phyloP scores from a whole-genome alignment of 1,284 basidiomycete genomes.

The Rhodotorula sp. region DNA sequence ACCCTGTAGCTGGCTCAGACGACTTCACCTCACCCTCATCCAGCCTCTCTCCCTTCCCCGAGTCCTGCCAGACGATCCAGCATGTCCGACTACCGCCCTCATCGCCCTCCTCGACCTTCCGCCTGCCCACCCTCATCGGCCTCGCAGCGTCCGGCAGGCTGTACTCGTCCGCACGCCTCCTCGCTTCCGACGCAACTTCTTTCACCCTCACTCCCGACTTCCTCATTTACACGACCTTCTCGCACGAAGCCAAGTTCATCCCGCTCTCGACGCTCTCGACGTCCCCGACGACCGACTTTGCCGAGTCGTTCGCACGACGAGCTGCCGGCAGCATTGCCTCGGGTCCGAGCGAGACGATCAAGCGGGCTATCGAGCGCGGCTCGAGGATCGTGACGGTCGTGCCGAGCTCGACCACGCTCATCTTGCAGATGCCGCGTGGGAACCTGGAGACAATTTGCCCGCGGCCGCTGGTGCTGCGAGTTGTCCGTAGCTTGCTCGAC shows the following conservation, averaged over 20 bases:
- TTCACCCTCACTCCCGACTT: constrained; percentile 77
- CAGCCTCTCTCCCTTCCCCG: constrained; percentile 56
- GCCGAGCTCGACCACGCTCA: constrained; percentile 79
- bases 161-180: constrained; percentile 36
- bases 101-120: constrained; percentile 34
- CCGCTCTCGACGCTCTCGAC: constrained; percentile 50
- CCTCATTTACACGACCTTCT: constrained; percentile 78
- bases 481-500: constrained; percentile 70
- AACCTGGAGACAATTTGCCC: constrained; percentile 96
- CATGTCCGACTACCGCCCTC: constrained; percentile 38
- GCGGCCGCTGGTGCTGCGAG: constrained; percentile 81
- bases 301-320: constrained; percentile 41
- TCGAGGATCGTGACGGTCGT: constrained; percentile 80
- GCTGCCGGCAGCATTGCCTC: constrained; percentile 45
- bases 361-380: constrained; percentile 77
- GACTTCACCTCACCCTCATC: constrained; percentile 28
- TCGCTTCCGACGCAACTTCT: constrained; percentile 53
- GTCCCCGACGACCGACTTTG: constrained; percentile 1
- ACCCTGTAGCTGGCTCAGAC: constrained; percentile 20
- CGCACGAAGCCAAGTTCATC: constrained; percentile 77
- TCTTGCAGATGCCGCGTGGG: constrained; percentile 96
- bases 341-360: constrained; percentile 42
- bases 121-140: constrained; percentile 39
- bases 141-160: constrained; percentile 46
- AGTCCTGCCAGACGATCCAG: constrained; percentile 59